phyloP scores from a whole-genome alignment of 1,139 yeast species.

The Zygoascus meyerae region DNA sequence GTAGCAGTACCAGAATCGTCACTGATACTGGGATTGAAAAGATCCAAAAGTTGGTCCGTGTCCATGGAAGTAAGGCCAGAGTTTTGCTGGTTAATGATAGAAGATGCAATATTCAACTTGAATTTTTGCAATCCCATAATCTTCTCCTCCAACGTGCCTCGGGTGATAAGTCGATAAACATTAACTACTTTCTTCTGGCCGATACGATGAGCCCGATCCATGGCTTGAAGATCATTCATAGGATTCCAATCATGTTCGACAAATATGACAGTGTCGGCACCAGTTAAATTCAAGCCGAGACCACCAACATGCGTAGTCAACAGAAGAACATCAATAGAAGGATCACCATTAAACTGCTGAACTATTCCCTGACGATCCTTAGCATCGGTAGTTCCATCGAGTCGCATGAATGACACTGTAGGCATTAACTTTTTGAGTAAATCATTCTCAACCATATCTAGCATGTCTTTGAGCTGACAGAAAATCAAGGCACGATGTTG shows the following conservation, averaged over 20 bases:
- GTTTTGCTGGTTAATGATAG: constrained; percentile 94
- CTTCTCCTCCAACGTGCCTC: constrained; percentile 90
- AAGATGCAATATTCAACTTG: constrained; percentile 94
- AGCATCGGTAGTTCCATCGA: constrained; percentile 94
- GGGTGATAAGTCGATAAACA: constrained; percentile 87
- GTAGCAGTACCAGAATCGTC: constrained; percentile 40
- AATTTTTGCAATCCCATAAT: constrained; percentile 98
- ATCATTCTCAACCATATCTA: constrained; percentile 92
- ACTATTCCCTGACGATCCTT: constrained; percentile 89
- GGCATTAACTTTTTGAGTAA: constrained; percentile 80
- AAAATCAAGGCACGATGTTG: constrained; percentile 94
- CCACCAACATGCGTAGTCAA: constrained; percentile 98
- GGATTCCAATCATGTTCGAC: constrained; percentile 99
- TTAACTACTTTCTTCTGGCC: constrained; percentile 98
- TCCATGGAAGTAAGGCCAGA: constrained; percentile 95
- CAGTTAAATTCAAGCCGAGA: constrained; percentile 90
- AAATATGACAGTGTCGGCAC: constrained; percentile 97
- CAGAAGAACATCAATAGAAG: constrained; percentile 87
- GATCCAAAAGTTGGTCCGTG: constrained; percentile 85
- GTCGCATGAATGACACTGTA: constrained; percentile 85
- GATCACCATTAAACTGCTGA: constrained; percentile 88
- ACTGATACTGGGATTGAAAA: constrained; percentile 57
- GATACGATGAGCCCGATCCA: constrained; percentile 97
- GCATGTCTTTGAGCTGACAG: constrained; percentile 96
- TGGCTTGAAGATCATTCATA: constrained; percentile 97